A percentile compares a stretch with the other conserved stretches of the same genome.
phyloP scores from a whole-genome alignment of 208 protist genomes.

The Leishmania martiniquensis region DNA sequence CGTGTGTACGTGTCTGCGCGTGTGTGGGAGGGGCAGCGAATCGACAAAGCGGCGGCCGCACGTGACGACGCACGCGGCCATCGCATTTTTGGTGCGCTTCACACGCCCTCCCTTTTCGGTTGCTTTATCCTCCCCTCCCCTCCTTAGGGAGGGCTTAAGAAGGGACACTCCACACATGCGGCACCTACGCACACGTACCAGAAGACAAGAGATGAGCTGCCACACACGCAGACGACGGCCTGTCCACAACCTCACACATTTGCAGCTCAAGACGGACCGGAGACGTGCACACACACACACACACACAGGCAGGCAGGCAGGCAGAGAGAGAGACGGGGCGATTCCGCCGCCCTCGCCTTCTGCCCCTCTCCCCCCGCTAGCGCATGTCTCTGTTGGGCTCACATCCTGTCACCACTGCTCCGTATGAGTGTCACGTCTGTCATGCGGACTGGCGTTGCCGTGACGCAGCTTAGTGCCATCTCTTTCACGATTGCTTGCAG shows the following conservation, averaged over 20 bases:
- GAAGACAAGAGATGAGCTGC: neutral
- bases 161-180: neutral
- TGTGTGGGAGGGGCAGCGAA: neutral
- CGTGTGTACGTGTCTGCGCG: neutral
- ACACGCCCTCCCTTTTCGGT: neutral
- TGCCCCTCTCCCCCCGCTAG: no score
- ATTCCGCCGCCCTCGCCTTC: neutral
- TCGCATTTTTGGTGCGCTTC: neutral
- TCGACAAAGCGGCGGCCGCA: neutral
- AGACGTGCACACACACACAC: no score
- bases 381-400: neutral
- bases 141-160: neutral
- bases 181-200: neutral
- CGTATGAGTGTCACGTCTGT: constrained; percentile 28
- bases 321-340: neutral
- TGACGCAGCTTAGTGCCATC: constrained; percentile 30
- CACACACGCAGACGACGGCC: neutral
- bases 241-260: neutral
- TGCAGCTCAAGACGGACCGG: neutral
- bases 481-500: constrained; percentile 30
- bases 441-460: constrained; percentile 33
- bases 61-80: neutral
- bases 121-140: neutral
- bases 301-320: no score
- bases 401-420: neutral